These are phyloP conservation scores for Penicillium nucicola DNA, from an alignment of 495 filamentous ascomycete species.

Conservation along the genomic window DNA sequence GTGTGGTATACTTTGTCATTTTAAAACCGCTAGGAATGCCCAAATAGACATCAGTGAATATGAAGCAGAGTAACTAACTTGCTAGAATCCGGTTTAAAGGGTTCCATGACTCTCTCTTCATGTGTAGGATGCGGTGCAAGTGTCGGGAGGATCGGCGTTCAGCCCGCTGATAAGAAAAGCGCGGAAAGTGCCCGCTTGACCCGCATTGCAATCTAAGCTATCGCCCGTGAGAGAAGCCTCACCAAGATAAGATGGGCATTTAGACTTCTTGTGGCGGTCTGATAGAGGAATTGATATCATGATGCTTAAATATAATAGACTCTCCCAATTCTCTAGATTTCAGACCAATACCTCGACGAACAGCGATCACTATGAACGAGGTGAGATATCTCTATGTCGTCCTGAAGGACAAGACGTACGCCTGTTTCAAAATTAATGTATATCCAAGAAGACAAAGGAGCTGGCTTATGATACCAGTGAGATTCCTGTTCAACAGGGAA, in stretches of 20 bases:
- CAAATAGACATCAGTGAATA: too few species aligned
- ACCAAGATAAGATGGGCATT: too few species aligned
- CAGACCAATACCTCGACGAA: background rate
- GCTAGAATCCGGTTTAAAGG: too few species aligned
- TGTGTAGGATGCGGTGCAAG: background rate
- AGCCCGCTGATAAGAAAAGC: conserved; percentile 6
- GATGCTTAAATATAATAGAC: too few species aligned
- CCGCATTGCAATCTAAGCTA: conserved; percentile 13
- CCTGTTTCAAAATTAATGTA: background rate
- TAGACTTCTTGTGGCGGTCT: too few species aligned
- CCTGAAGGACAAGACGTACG: background rate
- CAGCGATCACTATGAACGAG: background rate
- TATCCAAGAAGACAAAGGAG: conserved; percentile 6
- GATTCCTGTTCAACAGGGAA: conserved; percentile 7
- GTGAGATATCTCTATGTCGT: background rate
- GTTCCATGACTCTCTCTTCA: background rate
- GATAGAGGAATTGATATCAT: too few species aligned
- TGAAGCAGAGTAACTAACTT: too few species aligned
- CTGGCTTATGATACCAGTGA: conserved; percentile 10
- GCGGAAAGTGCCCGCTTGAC: conserved; percentile 10
- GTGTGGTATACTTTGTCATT: conserved; percentile 4
- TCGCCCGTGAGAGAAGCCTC: background rate
- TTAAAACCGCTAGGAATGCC: background rate
- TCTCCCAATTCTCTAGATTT: too few species aligned
- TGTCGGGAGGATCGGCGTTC: conserved; percentile 11